Evolutionary conservation across 495 filamentous ascomycete species (phyloP).

Genomic region (Amorphotheca resinae): DNA sequence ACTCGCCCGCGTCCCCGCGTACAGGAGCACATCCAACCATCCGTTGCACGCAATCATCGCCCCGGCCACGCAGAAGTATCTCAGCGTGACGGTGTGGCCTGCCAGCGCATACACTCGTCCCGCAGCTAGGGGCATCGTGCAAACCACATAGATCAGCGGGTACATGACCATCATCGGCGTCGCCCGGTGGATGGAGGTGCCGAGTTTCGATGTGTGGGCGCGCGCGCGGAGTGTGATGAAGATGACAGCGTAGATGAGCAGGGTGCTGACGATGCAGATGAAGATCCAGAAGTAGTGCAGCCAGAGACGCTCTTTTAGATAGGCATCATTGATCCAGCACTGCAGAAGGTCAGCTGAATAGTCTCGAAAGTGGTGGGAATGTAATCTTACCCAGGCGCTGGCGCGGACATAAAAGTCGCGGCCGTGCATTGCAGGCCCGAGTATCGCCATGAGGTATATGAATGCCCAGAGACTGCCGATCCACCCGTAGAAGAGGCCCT

Average conservation of each 20-base stretch:
- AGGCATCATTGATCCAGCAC: slow-evolving; percentile 61
- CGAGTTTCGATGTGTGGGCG: slow-evolving; percentile 5
- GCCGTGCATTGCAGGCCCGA: slow-evolving; percentile 36
- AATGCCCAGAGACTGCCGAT: slow-evolving; percentile 48
- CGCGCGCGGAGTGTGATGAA: slow-evolving; percentile 41
- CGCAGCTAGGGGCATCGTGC: slow-evolving; percentile 57
- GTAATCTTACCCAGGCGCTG: slow-evolving; percentile 44
- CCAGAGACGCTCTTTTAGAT: slow-evolving; percentile 49
- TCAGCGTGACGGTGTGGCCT: slow-evolving; percentile 36
- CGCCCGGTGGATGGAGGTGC: slow-evolving; percentile 23
- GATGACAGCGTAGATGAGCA: slow-evolving; percentile 51
- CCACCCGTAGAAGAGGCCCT: slow-evolving; percentile 35
- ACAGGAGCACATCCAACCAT: slow-evolving; percentile 60
- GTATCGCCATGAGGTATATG: slow-evolving; percentile 41
- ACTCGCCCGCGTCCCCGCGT: slow-evolving; percentile 51
- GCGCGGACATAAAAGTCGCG: slow-evolving; percentile 51
- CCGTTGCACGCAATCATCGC: slow-evolving; percentile 62
- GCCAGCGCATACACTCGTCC: slow-evolving; percentile 56
- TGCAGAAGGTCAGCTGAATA: slow-evolving; percentile 22
- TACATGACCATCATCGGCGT: slow-evolving; percentile 64
- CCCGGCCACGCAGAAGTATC: slow-evolving; percentile 59
- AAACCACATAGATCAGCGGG: slow-evolving; percentile 58
- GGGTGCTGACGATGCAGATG: slow-evolving; percentile 50
- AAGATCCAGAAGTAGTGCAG: slow-evolving; percentile 77
- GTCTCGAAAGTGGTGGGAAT: slow-evolving; percentile 2